Conservation (phyloP, 495 filamentous ascomycete genomes). For the Penicillium cataractarum region DNA sequence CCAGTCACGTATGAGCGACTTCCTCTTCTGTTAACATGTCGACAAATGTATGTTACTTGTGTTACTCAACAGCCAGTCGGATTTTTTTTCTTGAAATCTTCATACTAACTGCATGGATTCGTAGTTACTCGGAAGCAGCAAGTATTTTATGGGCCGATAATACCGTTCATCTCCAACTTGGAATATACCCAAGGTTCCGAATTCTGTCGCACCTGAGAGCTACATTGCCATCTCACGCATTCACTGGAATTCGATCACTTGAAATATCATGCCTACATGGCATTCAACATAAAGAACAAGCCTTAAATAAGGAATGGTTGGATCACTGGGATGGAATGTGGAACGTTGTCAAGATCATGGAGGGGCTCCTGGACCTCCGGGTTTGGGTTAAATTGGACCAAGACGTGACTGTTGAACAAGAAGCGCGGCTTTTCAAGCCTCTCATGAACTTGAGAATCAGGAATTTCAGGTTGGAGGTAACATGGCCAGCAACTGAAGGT, state of each 20-base stretch:
- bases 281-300: background rate
- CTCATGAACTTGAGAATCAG: background rate
- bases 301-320: background rate
- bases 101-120: background rate
- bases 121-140: background rate
- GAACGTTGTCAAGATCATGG: background rate
- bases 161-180: background rate
- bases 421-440: background rate
- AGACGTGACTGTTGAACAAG: background rate
- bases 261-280: background rate
- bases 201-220: background rate
- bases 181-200: background rate
- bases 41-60: background rate
- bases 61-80: too few relatives aligned
- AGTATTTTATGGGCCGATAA: background rate
- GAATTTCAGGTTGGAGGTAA: background rate
- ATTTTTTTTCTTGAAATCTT: background rate
- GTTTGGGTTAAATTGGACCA: background rate
- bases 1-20: background rate
- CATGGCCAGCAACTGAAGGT: background rate
- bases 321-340: background rate
- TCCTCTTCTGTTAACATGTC: background rate
- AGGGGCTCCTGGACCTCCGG: background rate
- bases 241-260: background rate
- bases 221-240: background rate